phyloP scores from a whole-genome alignment of 768 basidiomycete species.

The Podaxis sp. region DNA sequence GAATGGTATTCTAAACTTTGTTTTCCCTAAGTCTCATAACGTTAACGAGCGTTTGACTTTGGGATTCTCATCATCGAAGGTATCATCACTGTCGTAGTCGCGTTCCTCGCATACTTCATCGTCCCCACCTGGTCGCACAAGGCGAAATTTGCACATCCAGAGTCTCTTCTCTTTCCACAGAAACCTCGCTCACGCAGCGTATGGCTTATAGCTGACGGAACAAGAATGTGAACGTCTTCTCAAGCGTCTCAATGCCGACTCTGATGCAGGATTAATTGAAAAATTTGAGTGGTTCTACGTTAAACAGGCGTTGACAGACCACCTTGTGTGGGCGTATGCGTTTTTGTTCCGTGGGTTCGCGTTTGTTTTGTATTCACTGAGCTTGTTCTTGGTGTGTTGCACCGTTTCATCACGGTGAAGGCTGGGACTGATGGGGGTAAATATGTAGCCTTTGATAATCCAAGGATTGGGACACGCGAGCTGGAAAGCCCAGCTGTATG shows the following conservation, averaged over 20 bases:
- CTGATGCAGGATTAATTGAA: slow-evolving; percentile 52
- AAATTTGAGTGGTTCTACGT: slow-evolving; percentile 58
- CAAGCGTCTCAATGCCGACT: slow-evolving; percentile 49
- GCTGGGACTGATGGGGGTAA: too few relatives aligned
- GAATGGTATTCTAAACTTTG: slow-evolving; percentile 39
- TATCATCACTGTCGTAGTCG: slow-evolving; percentile 45
- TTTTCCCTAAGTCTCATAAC: not conserved
- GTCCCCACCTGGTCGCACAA: slow-evolving; percentile 60
- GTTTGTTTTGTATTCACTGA: slow-evolving; percentile 56
- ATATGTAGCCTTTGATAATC: slow-evolving; percentile 54
- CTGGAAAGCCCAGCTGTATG: slow-evolving; percentile 61
- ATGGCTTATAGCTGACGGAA: slow-evolving; percentile 46
- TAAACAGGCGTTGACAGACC: slow-evolving; percentile 53
- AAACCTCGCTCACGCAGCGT: slow-evolving; percentile 25
- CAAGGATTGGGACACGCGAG: slow-evolving; percentile 52
- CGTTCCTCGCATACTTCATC: slow-evolving; percentile 47
- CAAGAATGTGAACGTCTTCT: slow-evolving; percentile 49
- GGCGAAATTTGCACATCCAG: slow-evolving; percentile 49
- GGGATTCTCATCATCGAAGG: slow-evolving; percentile 65
- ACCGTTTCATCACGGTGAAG: too few relatives aligned
- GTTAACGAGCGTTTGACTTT: not conserved
- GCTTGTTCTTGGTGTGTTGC: slow-evolving; percentile 50
- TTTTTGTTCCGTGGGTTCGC: slow-evolving; percentile 61
- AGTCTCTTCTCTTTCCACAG: slow-evolving; percentile 4
- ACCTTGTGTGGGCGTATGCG: slow-evolving; percentile 59